Percentiles rank a stretch among this genome's conserved stretches.
Evolutionary conservation across 1,284 basidiomycete genomes (phyloP).

Genomic region (Testicularia cyperi): DNA sequence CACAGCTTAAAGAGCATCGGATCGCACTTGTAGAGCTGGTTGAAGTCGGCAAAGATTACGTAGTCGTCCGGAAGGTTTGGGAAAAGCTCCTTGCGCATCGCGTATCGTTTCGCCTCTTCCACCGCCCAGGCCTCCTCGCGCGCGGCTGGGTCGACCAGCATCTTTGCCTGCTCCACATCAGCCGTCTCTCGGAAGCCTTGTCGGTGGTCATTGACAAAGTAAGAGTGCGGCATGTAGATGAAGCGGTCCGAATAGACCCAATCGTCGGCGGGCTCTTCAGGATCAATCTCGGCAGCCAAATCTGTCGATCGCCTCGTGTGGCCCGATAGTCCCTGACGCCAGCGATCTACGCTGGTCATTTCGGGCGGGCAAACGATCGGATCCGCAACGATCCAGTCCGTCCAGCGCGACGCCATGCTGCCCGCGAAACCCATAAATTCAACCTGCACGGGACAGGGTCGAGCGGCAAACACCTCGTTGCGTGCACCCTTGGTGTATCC

Average conservation of each 20-base stretch:
- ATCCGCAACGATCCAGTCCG: constrained; percentile 69
- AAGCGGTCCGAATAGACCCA: constrained; percentile 66
- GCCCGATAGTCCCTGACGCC: constrained; percentile 49
- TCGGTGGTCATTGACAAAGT: constrained; percentile 69
- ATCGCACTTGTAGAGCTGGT: constrained; percentile 64
- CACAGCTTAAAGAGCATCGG: constrained; percentile 66
- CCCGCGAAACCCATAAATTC: constrained; percentile 65
- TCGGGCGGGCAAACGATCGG: constrained; percentile 65
- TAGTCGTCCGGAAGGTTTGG: constrained; percentile 62
- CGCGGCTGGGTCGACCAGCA: constrained; percentile 1
- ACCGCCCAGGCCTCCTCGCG: constrained; percentile 63
- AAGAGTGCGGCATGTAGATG: constrained; percentile 65
- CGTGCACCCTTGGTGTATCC: constrained; percentile 71
- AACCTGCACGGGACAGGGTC: constrained; percentile 68
- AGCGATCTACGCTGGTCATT: constrained; percentile 62
- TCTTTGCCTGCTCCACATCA: background rate
- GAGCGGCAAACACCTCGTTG: constrained; percentile 69
- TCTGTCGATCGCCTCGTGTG: constrained; percentile 48
- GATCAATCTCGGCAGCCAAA: constrained; percentile 65
- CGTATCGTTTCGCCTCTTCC: constrained; percentile 64
- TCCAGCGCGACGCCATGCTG: constrained; percentile 67
- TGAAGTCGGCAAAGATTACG: constrained; percentile 70
- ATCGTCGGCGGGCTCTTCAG: constrained; percentile 63
- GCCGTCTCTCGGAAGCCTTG: constrained; percentile 63
- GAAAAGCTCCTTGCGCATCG: constrained; percentile 63